These are phyloP conservation scores for Oryza longistaminata DNA, from an alignment of 176 grass and related monocot genomes.

Conservation along the genomic window DNA sequence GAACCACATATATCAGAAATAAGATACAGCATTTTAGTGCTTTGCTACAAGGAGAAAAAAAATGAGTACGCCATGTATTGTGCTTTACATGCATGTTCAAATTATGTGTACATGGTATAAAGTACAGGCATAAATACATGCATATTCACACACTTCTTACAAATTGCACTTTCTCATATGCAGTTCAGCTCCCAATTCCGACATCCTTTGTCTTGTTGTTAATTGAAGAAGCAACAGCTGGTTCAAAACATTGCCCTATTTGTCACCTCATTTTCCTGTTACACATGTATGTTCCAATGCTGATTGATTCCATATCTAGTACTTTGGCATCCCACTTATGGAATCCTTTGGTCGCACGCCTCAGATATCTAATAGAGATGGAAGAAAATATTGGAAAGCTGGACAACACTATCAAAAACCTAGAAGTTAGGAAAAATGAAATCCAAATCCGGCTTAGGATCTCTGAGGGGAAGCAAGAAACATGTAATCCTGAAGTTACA, in stretches of 20 bases:
- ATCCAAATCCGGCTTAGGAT: constrained; percentile 33
- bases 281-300: constrained; percentile 1
- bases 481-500: constrained; percentile 38
- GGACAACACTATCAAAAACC: constrained; percentile 9
- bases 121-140: background rate
- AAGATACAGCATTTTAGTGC: background rate
- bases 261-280: background rate
- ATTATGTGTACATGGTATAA: background rate
- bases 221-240: background rate
- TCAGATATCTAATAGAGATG: constrained; percentile 29
- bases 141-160: background rate
- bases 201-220: background rate
- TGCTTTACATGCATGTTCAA: background rate
- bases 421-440: constrained; percentile 37
- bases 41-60: no score
- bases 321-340: constrained; percentile 24
- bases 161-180: background rate
- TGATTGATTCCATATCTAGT: background rate
- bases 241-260: background rate
- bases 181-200: constrained; percentile 8
- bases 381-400: constrained; percentile 39
- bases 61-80: background rate
- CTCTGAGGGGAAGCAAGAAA: constrained; percentile 45
- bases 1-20: background rate
- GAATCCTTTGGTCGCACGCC: constrained; percentile 15